phyloP scores from a whole-genome alignment of 1,284 basidiomycete species.

The Trametes versicolor region DNA sequence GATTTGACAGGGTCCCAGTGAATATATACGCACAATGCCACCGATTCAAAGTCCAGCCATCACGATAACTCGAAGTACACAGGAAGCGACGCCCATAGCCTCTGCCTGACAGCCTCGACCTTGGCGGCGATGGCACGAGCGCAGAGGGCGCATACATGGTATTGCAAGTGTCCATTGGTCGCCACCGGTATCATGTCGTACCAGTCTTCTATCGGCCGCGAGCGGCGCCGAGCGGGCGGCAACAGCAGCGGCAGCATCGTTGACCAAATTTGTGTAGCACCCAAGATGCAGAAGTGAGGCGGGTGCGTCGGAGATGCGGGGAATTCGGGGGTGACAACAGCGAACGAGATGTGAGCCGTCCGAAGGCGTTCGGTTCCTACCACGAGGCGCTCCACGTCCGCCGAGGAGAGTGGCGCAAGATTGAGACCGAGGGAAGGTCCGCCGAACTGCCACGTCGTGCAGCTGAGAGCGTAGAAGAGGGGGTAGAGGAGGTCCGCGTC shows the following conservation, averaged over 20 bases:
- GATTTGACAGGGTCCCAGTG: neutral
- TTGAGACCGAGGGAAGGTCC: slow-evolving; percentile 36
- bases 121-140: slow-evolving; percentile 7
- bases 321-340: slow-evolving; percentile 11
- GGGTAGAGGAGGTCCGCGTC: slow-evolving; percentile 35
- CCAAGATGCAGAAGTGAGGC: slow-evolving; percentile 19
- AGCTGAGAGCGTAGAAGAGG: slow-evolving; percentile 43
- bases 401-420: slow-evolving; percentile 37
- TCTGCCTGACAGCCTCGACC: slow-evolving; percentile 20
- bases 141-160: slow-evolving; percentile 24
- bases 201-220: slow-evolving; percentile 30
- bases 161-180: slow-evolving; percentile 3
- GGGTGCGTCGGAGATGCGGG: slow-evolving; percentile 8
- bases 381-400: slow-evolving; percentile 42
- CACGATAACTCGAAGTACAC: slow-evolving; percentile 23
- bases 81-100: slow-evolving; percentile 24
- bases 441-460: slow-evolving; percentile 39
- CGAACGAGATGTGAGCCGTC: slow-evolving; percentile 19
- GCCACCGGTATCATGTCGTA: slow-evolving; percentile 11
- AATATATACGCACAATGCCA: neutral
- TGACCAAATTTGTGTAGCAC: slow-evolving; percentile 21
- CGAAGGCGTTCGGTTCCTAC: slow-evolving; percentile 41
- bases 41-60: neutral
- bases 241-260: slow-evolving; percentile 2
- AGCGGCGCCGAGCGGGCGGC: neutral